Evolutionary conservation across 2,329 filamentous ascomycete genomes (phyloP).

Genomic region (Colletotrichum gigasporum): DNA sequence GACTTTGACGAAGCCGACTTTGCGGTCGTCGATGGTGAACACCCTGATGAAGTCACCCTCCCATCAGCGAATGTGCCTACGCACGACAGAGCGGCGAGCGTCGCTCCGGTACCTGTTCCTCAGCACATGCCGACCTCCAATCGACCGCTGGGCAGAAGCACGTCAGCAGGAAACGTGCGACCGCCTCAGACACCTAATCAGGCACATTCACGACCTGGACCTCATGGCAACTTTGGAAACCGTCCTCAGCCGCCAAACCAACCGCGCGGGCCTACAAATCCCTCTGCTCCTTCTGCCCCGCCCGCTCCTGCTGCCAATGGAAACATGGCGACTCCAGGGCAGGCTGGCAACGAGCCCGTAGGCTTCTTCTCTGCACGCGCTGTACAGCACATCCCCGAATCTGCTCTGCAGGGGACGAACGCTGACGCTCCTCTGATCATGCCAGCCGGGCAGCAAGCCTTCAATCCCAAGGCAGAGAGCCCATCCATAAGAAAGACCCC

Average conservation of each 20-base stretch:
- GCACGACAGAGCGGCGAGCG: slow-evolving; percentile 34
- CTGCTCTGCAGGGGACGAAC: slow-evolving; percentile 49
- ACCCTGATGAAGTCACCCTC: slow-evolving; percentile 80
- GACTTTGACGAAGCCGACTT: slow-evolving; percentile 84
- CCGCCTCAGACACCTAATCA: slow-evolving; percentile 49
- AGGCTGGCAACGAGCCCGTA: slow-evolving; percentile 51
- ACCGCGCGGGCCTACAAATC: slow-evolving; percentile 32
- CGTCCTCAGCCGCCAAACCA: slow-evolving; percentile 34
- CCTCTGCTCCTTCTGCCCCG: slow-evolving; percentile 26
- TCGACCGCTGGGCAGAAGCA: slow-evolving; percentile 41
- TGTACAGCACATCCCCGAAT: slow-evolving; percentile 64
- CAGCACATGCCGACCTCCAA: slow-evolving; percentile 50
- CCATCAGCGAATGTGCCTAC: slow-evolving; percentile 44
- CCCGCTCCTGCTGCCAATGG: slow-evolving; percentile 19
- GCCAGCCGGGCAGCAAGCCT: slow-evolving; percentile 59
- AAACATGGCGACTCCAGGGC: slow-evolving; percentile 34
- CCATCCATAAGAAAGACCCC: slow-evolving; percentile 91
- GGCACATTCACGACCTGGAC: slow-evolving; percentile 36
- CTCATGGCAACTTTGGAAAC: slow-evolving; percentile 35
- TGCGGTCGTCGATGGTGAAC: slow-evolving; percentile 72
- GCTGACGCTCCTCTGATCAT: slow-evolving; percentile 49
- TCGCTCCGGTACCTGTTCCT: slow-evolving; percentile 35
- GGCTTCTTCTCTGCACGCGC: slow-evolving; percentile 79
- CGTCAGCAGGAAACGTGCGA: slow-evolving; percentile 40
- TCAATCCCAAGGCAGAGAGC: slow-evolving; percentile 79